Conservation (phyloP, 2,329 filamentous ascomycete species). For the Hypoxylon sp. region DNA sequence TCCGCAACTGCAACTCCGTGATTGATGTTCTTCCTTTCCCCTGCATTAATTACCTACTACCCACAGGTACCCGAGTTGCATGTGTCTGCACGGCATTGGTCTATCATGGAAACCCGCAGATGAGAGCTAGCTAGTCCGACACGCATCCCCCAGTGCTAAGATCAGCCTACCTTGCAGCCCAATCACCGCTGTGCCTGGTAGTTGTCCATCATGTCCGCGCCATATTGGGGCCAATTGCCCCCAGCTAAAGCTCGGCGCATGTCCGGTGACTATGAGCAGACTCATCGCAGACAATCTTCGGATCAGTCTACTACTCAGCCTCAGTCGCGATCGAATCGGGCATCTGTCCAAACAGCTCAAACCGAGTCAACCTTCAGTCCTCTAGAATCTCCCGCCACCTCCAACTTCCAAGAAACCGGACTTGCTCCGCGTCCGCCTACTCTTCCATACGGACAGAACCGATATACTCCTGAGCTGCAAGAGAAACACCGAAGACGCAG, state of each 20-base stretch:
- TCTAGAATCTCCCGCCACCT: conserved; percentile 66
- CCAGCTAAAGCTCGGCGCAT: conserved; percentile 61
- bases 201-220: conserved; percentile 59
- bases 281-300: conserved; percentile 54
- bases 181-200: conserved; percentile 42
- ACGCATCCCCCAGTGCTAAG: conserved; percentile 33
- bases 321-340: conserved; percentile 63
- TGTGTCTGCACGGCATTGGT: conserved; percentile 64
- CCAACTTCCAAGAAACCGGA: conserved; percentile 64
- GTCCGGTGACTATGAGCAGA: conserved; percentile 54
- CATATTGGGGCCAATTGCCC: conserved; percentile 72
- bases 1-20: conserved; percentile 28
- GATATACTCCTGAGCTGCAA: conserved; percentile 59
- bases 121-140: conserved; percentile 41
- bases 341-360: conserved; percentile 68
- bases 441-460: conserved; percentile 61
- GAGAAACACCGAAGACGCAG: conserved; percentile 61
- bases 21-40: conserved; percentile 28
- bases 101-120: conserved; percentile 47
- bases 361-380: conserved; percentile 72
- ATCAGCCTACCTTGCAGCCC: conserved; percentile 47
- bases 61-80: conserved; percentile 50
- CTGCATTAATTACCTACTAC: conserved; percentile 45
- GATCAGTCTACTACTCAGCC: conserved; percentile 54
- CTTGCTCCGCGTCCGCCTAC: conserved; percentile 72